Base-by-base conservation (phyloP, 345 rosid genomes). In the Cardiospermum halicacabum region DNA sequence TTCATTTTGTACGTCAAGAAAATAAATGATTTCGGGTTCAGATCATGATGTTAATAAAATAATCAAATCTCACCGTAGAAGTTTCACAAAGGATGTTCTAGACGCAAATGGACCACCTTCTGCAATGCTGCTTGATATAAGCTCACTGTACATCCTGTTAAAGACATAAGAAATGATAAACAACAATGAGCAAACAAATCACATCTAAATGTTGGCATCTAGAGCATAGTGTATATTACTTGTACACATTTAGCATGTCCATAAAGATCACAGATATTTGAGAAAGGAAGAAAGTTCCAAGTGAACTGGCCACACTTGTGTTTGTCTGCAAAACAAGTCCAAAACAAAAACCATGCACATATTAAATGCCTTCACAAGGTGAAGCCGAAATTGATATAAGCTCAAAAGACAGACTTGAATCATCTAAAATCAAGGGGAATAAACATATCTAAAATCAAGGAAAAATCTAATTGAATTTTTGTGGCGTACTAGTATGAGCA, bases 81-180 rank as follows among this genome's bases (percentile, higher is more conserved):
- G 96, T 74, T 95, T 91, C 56, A 95, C 99, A 76, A 77, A 89
- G 11, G 98, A 87, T 68, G 96, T 80, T 81, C 77, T 87, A 32
- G 99, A 95, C 51, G 92, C 96, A 77, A 47, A 87, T 16, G 96
- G 99, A 10, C 96, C 98, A 58, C 98, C 99, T 67, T 77, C 87
- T 5, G 99, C 87, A 76, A 95, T 91, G 82, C 78, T 89, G 75
- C 80, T 78, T 32, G 99, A 95, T 72, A 95, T 88, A 75, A 95
- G 99, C 82, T 95, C 99, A 62, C 99, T 95, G 80, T 95, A 95
- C 99, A 91, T 95, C 75, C 99, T 95, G 92, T 73, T 40, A 71
- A 69, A 77, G 72, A 59, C 11, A 66, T 56, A 31, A 40, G 36
- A 36, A 43, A 65, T 51, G 55, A 47, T 25, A 48, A 63, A 47